Evolutionary conservation across 495 filamentous ascomycete genomes (phyloP).

Genomic region (Penicillium ucsense): DNA sequence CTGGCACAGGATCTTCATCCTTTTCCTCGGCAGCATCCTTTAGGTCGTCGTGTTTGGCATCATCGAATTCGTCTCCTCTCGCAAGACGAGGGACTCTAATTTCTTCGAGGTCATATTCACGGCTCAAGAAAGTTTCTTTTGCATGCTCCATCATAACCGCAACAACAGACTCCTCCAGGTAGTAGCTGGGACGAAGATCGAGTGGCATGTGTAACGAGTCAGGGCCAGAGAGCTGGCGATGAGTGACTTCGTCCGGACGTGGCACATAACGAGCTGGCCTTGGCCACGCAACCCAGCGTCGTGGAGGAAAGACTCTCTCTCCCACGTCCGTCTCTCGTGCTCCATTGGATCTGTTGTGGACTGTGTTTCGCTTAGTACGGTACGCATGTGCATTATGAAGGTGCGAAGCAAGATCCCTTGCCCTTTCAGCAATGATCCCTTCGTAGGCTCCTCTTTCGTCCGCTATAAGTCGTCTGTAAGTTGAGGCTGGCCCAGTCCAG

Average conservation of each 20-base stretch:
- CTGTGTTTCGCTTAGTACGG: constrained; percentile 33
- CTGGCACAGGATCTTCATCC: constrained; percentile 7
- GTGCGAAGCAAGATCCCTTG: constrained; percentile 60
- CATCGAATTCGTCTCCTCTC: neutral
- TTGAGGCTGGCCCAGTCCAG: constrained; percentile 41
- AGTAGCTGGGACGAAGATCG: constrained; percentile 40
- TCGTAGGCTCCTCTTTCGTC: constrained; percentile 48
- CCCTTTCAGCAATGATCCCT: constrained; percentile 45
- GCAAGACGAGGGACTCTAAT: neutral
- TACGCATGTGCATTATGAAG: constrained; percentile 64
- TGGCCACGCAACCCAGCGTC: constrained; percentile 74
- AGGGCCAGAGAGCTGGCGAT: constrained; percentile 31
- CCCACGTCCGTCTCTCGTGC: constrained; percentile 11
- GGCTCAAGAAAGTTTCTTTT: constrained; percentile 47
- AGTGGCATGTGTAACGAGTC: constrained; percentile 36
- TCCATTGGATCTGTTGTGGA: constrained; percentile 19
- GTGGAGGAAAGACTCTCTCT: constrained; percentile 27
- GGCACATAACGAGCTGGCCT: constrained; percentile 50
- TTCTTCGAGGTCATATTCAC: constrained; percentile 21
- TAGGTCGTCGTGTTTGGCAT: constrained; percentile 1
- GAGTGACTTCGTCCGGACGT: constrained; percentile 37
- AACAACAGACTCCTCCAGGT: constrained; percentile 57
- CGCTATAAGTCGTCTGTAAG: constrained; percentile 51
- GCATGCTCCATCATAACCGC: constrained; percentile 52
- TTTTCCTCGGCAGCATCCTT: constrained; percentile 7